Base-by-base conservation (phyloP, 140 eudicot genomes). In the Bidens hawaiensis region DNA sequence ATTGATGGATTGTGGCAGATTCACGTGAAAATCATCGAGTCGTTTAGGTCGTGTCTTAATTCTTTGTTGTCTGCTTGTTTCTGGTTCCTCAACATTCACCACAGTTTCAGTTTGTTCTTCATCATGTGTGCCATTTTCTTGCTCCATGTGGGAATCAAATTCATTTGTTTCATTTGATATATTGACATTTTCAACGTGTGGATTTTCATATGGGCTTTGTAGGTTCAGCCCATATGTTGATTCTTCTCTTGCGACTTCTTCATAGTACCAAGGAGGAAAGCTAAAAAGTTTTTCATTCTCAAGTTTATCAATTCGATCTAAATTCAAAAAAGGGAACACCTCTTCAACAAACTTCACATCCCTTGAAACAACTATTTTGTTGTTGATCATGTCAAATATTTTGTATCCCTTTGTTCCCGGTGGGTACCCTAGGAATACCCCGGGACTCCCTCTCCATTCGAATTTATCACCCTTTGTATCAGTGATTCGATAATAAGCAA, bases 401-500 rank as follows among this genome's bases (percentile, higher is more conserved):
- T n/a, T 43, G 50, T 43, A 43, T 43, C 50, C 50, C 50, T 43
- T 43, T 43, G 50, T 43, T 43, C 50, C 50, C 22, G 10, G 50
- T 43, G 7, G 50, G 5, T 43, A 43, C 50, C 50, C 50, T 1
- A 43, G 50, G 50, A 43, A 43, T 43, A 43, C 50, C 50, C 22
- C 50, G 2, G 21, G 50, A 43, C 50, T 43, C 50, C 50, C 50
- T 22, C 50, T 36, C 36, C 36, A 30, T 30, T 30, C 36, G 0
- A 30, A 30, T 3, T 30, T 30, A 30, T 30, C 36, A 11, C 22
- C 50, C 49, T 43, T 43, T n/a, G 49, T 43, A 8, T 43, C 49
- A n/a, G 49, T 43, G 49, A 43, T 43, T 43, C 22, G 50, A 43
- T 43, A 43, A 43, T 43, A 43, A 43, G 50, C 50, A 43, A 43